Evolutionary conservation across 192 early-diverging fungal genomes (phyloP), one percentile per base, ranked within the genome.

Genomic region (Lobosporangium transversale): DNA sequence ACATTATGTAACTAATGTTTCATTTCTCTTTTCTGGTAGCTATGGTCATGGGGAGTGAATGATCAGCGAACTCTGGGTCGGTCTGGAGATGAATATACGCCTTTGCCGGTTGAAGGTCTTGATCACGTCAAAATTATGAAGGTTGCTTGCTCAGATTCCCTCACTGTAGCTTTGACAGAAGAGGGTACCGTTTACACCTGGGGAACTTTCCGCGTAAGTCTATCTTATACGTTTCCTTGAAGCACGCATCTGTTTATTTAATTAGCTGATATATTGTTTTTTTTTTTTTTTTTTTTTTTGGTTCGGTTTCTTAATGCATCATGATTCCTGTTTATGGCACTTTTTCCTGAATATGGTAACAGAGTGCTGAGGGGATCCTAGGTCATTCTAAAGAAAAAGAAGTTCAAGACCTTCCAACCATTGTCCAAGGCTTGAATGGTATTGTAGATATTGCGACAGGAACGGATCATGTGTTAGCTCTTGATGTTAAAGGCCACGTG

Each of bases 31-130:
- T 40, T 40, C 14, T 40, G 23, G 35, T 73, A 87, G 87, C 68
- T 98, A 52, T 98, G 88, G 81, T 91, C 91, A 47, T 98, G 97
- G 97, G 97, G 97, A 0, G 96, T 95, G 83, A 97, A 97, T 78
- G 97, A 98, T 81, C 91, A 98, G 63, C 79, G 83, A 52, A 92
- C 93, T 15, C 84, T 98, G n/a, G 95, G 91, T 33, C 81, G 92
- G 20, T 75, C 56, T 12, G 84, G 81, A 52, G 85, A 88, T 51
- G 93, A 96, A 42, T 89, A 84, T 32, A 81, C 75, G n/a, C 92
- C 95, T 9, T 80, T 59, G 31, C 80, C 79, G 6, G 88, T 91
- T 15, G 86, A 88, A 30, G 94, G 89, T 14, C 83, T 96, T 50
- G 93, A 97, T 47, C 74, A 74, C 43, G 87, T 92, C 29, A 83